Evolutionary conservation across 2,329 filamentous ascomycete genomes (phyloP).

Genomic region (Lasiodiplodia citricola): DNA sequence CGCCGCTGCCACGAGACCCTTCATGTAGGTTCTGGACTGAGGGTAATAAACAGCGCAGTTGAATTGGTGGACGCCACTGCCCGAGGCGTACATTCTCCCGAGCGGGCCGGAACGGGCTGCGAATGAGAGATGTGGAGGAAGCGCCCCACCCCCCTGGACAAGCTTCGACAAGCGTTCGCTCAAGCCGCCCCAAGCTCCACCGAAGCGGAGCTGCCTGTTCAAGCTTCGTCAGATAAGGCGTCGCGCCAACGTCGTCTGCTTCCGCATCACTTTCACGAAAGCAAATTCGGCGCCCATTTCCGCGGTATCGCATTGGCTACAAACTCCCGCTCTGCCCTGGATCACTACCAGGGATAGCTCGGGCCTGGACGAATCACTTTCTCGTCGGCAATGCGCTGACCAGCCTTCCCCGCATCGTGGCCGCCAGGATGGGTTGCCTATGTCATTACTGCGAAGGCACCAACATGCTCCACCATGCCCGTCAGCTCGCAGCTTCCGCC

Average conservation of each 20-base stretch:
- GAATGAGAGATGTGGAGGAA: not conserved
- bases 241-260: not conserved
- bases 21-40: not conserved
- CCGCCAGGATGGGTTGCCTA: not conserved
- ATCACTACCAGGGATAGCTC: not conserved
- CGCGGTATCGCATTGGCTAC: not conserved
- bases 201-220: slow-evolving; percentile 10
- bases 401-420: not conserved
- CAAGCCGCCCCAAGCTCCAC: slow-evolving; percentile 18
- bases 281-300: not conserved
- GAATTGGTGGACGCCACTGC: not conserved
- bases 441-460: not conserved
- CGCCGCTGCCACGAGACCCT: not conserved
- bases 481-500: not conserved
- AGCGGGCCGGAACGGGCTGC: slow-evolving; percentile 1
- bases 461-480: not conserved
- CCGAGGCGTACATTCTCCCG: not conserved
- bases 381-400: not conserved
- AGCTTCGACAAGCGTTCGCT: slow-evolving; percentile 18
- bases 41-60: not conserved
- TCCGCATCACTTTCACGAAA: not conserved
- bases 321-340: not conserved
- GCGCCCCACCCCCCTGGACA: slow-evolving; percentile 3
- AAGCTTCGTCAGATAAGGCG: not conserved
- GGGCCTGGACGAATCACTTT: too few relatives aligned